Base-by-base conservation (phyloP, 371 early-diverging fungal genomes). In the Mortierella sp. region DNA sequence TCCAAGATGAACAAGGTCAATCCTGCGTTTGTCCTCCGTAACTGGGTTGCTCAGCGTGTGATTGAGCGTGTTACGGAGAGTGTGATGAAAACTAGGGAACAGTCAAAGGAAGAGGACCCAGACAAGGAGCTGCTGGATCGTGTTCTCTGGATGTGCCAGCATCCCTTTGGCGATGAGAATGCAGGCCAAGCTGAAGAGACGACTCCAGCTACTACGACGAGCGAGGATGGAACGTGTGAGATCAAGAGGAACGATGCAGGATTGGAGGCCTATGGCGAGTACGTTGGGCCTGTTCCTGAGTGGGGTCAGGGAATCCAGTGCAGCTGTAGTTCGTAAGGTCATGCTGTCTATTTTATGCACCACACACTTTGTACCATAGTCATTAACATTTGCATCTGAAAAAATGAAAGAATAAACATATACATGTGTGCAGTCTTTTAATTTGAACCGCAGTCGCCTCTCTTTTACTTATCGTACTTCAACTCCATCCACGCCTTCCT, bases 1-100 rank as follows among this genome's bases (percentile, higher is more conserved):
- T 70, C 74, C 21, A 78, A 82, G 14, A 95, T 96, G 95, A 87
- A 92, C 75, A 78, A 79, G 24, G 89, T 90, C 50, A 96, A 96
- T 79, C 96, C 96, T 13, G 90, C 91, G 9, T 95, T 94, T 84
- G 90, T 95, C 7, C 84, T 96, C 73, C 90, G 95, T 44, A 95
- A 96, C 79, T 95, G 95, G 92, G 92, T 95, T 42, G 93, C 94
- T 0, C 92, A 95, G 75, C 91, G 91, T 72, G 92, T 94, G 5
- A 93, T 95, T 47, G 88, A 81, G 88, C 90, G 42, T 84, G 91
- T 80, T 84, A 93, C 71, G 75, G 84, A n/a, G 73, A 84, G 70
- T 45, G 82, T 42, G 74, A 82, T 50, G 82, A 89, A 42, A 89
- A 89, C 77, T 81, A 89, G 42, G 50, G 70, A 68, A 11, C 55